Percentiles rank a stretch among this genome's conserved stretches.
phyloP scores from a whole-genome alignment of 495 filamentous ascomycete genomes.

The Hyaloscypha hepaticicola region DNA sequence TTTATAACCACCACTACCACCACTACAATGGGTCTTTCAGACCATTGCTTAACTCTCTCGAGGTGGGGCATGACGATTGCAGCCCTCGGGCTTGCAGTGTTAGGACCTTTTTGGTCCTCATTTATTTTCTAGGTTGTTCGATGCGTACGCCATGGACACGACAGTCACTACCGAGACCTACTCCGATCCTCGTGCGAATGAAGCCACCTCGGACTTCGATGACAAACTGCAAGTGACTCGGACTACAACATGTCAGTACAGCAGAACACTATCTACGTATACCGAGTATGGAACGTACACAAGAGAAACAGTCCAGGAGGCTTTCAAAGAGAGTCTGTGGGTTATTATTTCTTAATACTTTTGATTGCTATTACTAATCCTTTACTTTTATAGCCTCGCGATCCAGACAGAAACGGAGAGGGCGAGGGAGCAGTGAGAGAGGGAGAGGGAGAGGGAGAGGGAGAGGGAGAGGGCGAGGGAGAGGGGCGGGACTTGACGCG shows the following conservation, averaged over 20 bases:
- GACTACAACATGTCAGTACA: no score
- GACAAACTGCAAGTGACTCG: no score
- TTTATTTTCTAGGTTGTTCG: conserved; percentile 24
- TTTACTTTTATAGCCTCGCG: conserved; percentile 21
- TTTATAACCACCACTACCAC: conserved; percentile 19
- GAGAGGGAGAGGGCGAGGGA: neutral
- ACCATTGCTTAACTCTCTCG: conserved; percentile 24
- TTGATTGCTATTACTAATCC: conserved; percentile 23
- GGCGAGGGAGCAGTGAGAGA: conserved; percentile 20
- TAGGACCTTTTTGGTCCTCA: conserved; percentile 25
- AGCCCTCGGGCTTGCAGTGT: conserved; percentile 22
- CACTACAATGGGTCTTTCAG: conserved; percentile 22
- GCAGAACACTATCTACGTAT: no score
- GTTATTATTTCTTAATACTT: conserved; percentile 24
- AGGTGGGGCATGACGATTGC: conserved; percentile 25
- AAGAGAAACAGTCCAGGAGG: neutral
- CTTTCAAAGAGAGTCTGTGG: conserved; percentile 19
- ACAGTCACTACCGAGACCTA: neutral
- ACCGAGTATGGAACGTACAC: neutral
- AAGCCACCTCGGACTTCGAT: neutral
- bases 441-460: conserved; percentile 10
- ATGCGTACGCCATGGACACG: neutral
- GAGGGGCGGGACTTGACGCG: no score
- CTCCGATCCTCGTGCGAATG: neutral
- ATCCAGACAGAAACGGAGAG: conserved; percentile 22